phyloP scores from a whole-genome alignment of 2,329 filamentous ascomycete species.

The Chrysosporium keratinophilum region DNA sequence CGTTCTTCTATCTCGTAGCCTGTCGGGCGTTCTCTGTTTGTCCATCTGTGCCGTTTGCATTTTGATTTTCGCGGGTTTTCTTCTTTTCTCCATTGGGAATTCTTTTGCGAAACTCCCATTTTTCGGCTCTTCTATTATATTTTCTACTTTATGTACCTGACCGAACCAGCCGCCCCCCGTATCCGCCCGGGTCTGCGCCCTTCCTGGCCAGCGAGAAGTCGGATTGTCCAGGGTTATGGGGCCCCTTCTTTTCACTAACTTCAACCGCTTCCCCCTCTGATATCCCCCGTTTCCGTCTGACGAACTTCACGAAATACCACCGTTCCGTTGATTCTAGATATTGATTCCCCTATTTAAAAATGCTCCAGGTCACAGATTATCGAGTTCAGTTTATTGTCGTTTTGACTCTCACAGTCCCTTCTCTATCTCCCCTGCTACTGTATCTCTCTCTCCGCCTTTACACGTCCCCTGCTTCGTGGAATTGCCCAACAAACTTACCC shows the following conservation, averaged over 20 bases:
- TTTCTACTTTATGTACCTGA: not conserved
- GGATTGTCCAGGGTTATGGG: no score
- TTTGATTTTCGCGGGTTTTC: not conserved
- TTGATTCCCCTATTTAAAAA: not conserved
- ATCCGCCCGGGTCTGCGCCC: not conserved
- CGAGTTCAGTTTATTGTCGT: not conserved
- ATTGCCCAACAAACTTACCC: no score
- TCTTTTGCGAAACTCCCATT: not conserved
- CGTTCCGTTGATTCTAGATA: not conserved
- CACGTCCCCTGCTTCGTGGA: no score
- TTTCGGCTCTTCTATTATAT: not conserved
- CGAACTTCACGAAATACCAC: slow-evolving; percentile 5
- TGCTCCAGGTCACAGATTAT: not conserved
- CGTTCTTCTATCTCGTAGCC: not conserved
- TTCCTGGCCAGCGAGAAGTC: not conserved
- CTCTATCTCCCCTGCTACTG: not conserved
- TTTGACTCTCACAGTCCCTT: not conserved
- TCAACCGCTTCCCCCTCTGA: not conserved
- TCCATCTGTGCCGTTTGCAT: not conserved
- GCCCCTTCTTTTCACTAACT: no score
- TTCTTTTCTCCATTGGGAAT: not conserved
- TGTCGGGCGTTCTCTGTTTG: slow-evolving; percentile 7
- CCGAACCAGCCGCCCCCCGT: not conserved
- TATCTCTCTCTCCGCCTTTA: not conserved
- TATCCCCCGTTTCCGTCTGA: not conserved